Base-by-base conservation (phyloP, 1,284 basidiomycete species). In the Cerioporus squamosus region DNA sequence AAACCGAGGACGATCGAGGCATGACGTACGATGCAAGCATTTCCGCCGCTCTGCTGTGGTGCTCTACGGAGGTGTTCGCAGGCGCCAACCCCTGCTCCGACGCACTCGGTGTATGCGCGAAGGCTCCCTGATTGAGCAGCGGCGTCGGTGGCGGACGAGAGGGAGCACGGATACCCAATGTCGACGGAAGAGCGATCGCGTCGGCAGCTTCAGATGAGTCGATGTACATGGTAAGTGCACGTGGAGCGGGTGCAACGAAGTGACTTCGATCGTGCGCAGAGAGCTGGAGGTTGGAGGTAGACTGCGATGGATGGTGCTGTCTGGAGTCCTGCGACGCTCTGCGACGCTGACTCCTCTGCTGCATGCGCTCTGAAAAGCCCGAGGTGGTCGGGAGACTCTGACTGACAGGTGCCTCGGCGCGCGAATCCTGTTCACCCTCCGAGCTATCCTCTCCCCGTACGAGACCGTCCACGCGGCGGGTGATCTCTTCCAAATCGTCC, bases 171-270 rank as follows among this genome's bases (percentile, higher is more conserved):
- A 90, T 69, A 17, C 91, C 90, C 45, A 90, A 76, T 0, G 90
- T 92, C 7, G 88, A 85, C 15, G 90, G 90, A 2, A 92, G 72
- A 14, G 78, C 66, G 51, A 92, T 84, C 15, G 76, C 68, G 44
- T 79, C 76, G 23, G 82, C 72, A 60, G 83, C 80, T 23, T 79
- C 74, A 7, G 79, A 77, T 23, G 84, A 82, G 58, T 81, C 86
- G 43, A 90, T 78, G 64, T 86, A 89, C 72, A 90, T 86, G 2
- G 89, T 91, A 29, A 92, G 67, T 3, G 89, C 88, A 42, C 87
- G 79, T 9, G 90, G 88, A n/a, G 90, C 79, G 26, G 83, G 85
- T 0, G 88, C 75, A 53, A 91, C 72, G 42, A 90, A 79, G 42
- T 80, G 72, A 29, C 77, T 77, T 39, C 87, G 81, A 43, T 77